Evolutionary conservation across 805 yeast genomes (phyloP), one percentile per base, ranked within the genome.

Genomic region (Starmerella vitae): DNA sequence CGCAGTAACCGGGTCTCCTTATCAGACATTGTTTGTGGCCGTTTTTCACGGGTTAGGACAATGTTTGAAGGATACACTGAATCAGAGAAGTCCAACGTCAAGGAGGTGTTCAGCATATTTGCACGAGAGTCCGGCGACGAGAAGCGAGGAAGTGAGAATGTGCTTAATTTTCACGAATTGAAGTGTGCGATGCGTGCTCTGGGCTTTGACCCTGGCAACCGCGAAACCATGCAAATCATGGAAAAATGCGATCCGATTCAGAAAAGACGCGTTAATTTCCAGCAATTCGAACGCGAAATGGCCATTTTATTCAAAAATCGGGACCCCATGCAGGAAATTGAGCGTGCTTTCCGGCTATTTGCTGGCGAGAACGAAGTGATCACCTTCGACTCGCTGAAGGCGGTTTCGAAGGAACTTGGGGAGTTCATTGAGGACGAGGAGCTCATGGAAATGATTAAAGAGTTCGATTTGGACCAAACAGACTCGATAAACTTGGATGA

Each of bases 391-490:
- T 81, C 85, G 55, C 67, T 91, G 43, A 73, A 93, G 58, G 70
- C 91, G 44, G 94, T 88, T 1, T 91, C 96, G 9, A 80, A 81
- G 50, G 96, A 88, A 49, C 63, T 91, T 42, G 96, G 95, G 2
- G 98, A 91, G 58, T 81, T 78, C 50, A 63, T 91, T 42, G 76
- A 83, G 5, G 99, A 91, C 50, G 94, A 84, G 43, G 98, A 91
- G 55, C 65, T 91, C 37, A 70, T 81, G 49, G 96, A 96, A 4
- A 91, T 91, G 98, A 91, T 91, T 48, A 94, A 86, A 45, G 97
- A 88, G 59, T 91, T 91, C 56, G 99, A 91, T 61, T 63, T 86
- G 37, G 96, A 91, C 57, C 93, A 83, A 40, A 97, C 91, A 58
- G 97, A 97, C 36, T 94, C 82, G 48, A 86, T 70, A 61, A 60